Percentiles rank a stretch among this genome's conserved stretches.
Evolutionary conservation across 176 grass and related monocot species (phyloP).

Genomic region (Saccharum spontaneum): DNA sequence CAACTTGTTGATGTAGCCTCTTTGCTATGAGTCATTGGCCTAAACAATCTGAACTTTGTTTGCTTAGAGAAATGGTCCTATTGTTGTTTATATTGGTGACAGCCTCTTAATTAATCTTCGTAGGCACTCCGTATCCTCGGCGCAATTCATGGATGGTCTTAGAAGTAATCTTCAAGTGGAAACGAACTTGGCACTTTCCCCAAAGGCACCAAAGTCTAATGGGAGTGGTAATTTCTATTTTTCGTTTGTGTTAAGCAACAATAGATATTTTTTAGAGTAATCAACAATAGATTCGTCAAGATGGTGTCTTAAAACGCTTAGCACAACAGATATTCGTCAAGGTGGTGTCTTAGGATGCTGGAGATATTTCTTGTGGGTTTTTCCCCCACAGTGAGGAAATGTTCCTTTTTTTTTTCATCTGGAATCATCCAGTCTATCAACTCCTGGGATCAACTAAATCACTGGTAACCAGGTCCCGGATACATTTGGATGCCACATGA

Average conservation of each 20-base stretch:
- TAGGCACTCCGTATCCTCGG: conserved; percentile 38
- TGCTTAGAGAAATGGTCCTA: neutral
- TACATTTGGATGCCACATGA: neutral
- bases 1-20: neutral
- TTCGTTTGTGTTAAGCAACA: neutral
- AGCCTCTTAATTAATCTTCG: neutral
- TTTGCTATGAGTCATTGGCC: neutral
- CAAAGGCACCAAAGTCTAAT: conserved; percentile 27
- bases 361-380: neutral
- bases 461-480: neutral
- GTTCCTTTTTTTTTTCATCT: neutral
- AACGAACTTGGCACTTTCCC: conserved; percentile 23
- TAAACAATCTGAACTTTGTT: neutral
- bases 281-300: neutral
- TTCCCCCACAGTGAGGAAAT: neutral
- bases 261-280: neutral
- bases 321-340: neutral
- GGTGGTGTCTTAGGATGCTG: neutral
- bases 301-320: neutral
- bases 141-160: conserved; percentile 40
- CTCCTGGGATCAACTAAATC: neutral
- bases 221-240: conserved; percentile 43
- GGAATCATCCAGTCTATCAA: neutral
- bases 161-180: conserved; percentile 48
- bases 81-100: neutral